Base-by-base conservation (phyloP, 1,284 basidiomycete genomes). In the Apiotrichum akiyoshidainum region DNA sequence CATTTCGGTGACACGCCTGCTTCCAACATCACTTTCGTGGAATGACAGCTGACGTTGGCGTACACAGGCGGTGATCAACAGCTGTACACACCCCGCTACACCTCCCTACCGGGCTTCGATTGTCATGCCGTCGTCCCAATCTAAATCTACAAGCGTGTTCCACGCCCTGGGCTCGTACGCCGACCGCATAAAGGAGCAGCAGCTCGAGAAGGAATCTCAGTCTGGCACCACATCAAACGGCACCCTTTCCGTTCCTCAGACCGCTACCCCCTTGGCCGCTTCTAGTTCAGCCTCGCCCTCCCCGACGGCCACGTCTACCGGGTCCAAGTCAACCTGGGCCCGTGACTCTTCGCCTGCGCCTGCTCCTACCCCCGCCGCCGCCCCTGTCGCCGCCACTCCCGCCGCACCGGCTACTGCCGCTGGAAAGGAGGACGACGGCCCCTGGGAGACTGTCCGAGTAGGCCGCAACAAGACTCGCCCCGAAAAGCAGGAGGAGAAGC, bases 151-250 rank as follows among this genome's bases (percentile, higher is more conserved):
- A 35, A 72, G 72, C 37, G 73, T 74, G 13, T 76, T 76, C 65
- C 69, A 73, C 52, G 71, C 73, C 13, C 69, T 76, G 9, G 74
- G 73, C 42, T 76, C 74, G 2, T 76, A 75, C 52, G 74, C 74
- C 58, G 74, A 75, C 54, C 59, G 70, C 19, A 75, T 72, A 60
- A 72, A 71, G 58, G 67, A 72, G 44, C 49, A 47, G 45, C 41
- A 31, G 8, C 49, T 46, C 41, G 52, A 42, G 47, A 50, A 41
- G 22, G 47, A 57, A 16, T 35, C 56, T 31, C 21, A 52, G 16
- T 57, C 61, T 17, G 17, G 42, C 12, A 55, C 11, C 4, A 41
- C 54, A 10, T 40, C 53, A 26, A 47, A 47, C n/a, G 46, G 40
- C 16, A 40, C 11, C 26, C 22, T 33, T 34, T 33, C 46, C 12